Evolutionary conservation across 2,329 filamentous ascomycete species (phyloP).

Genomic region (Incumbomyces lentus): DNA sequence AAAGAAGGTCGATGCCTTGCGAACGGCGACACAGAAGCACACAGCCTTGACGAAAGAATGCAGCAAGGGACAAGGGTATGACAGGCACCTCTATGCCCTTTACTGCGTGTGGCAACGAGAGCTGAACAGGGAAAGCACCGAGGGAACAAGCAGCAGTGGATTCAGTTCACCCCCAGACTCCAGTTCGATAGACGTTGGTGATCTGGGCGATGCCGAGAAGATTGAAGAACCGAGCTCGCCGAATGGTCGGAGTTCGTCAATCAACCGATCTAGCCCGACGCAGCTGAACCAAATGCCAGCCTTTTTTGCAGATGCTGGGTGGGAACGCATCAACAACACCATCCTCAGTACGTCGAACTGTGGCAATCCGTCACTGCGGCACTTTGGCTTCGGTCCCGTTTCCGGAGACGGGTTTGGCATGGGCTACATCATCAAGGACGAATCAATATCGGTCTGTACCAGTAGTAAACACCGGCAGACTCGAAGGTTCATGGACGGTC

Average conservation of each 20-base stretch:
- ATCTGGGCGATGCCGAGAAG: conserved; percentile 21
- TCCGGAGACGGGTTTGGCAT: conserved; percentile 93
- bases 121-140: conserved; percentile 59
- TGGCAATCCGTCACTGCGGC: conserved; percentile 84
- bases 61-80: conserved; percentile 80
- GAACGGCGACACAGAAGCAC: conserved; percentile 74
- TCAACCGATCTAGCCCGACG: conserved; percentile 25
- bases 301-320: conserved; percentile 78
- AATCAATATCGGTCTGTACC: conserved; percentile 80
- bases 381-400: conserved; percentile 94
- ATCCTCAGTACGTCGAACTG: conserved; percentile 97
- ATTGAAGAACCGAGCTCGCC: conserved; percentile 21
- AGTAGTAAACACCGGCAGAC: conserved; percentile 92
- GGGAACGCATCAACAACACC: conserved; percentile 91
- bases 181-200: conserved; percentile 39
- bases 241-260: conserved; percentile 34
- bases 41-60: conserved; percentile 70
- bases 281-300: conserved; percentile 50
- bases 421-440: conserved; percentile 97
- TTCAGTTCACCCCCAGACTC: conserved; percentile 53
- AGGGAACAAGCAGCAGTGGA: conserved; percentile 41
- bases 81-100: conserved; percentile 85
- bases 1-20: conserved; percentile 75
- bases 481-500: conserved; percentile 72
- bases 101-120: conserved; percentile 91